Base-by-base conservation (phyloP, 441 rosid species). In the Erodium texanum region DNA sequence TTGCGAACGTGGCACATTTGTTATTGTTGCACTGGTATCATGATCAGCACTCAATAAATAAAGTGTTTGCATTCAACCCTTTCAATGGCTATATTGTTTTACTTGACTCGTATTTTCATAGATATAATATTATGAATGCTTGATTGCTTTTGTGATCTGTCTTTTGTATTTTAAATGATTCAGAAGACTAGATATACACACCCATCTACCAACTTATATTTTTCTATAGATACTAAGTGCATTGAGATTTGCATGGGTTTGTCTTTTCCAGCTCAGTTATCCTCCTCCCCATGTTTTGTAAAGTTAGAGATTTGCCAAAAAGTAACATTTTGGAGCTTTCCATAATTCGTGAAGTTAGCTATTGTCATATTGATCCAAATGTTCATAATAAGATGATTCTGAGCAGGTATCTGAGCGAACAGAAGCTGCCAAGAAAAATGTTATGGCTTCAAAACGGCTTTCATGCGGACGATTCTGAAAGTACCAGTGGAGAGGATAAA, bases 391-490 rank as follows among this genome's bases (percentile, higher is more conserved):
- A 29, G 68, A 68, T 85, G 73, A 64, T 74, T 71, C 68, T 66
- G 65, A 76, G 18, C 84, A 92, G 99, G 85, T 94, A 89, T 82
- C 78, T 94, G 67, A 88, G 93, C 70, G 96, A 88, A 78, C 96
- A 85, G 71, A 92, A 82, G 81, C 98, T 94, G 81, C 98, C 99
- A 19, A 82, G 76, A 77, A 84, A 85, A 84, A 94, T 94, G 99
- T 76, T 81, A 71, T 82, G 74, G 67, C 85, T 86, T 70, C 99
- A 82, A 77, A 84, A 78, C 70, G 84, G 79, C 68, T 77, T 79
- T 66, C 76, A 75, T 65, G 82, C 73, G 71, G 84, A 75, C 68
- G 81, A 71, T 72, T 79, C 82, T 72, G 88, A 76, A 72, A 81
- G 76, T 73, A 76, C 75, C n/a, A 82, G 86, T 74, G 87, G 81